Conservation (phyloP, 768 basidiomycete species). For the Amanita pallidorosea region DNA sequence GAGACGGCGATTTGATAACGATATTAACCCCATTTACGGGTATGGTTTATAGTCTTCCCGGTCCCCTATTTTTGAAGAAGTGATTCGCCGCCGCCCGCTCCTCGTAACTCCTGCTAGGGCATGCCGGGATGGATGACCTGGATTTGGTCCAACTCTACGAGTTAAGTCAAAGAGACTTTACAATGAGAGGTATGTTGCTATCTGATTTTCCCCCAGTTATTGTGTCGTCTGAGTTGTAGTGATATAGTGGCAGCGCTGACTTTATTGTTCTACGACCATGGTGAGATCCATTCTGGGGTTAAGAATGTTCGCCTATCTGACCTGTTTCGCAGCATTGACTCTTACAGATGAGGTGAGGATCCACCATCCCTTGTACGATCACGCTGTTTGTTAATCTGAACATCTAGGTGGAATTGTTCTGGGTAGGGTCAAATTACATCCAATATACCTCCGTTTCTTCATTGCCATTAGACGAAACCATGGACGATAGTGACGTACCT, state of each 20-base stretch:
- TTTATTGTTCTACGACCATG: not conserved
- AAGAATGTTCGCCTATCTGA: too few relatives aligned
- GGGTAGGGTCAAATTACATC: not conserved
- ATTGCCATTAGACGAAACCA: not conserved
- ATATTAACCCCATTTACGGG: not conserved
- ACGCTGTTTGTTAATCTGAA: not conserved
- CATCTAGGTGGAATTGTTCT: not conserved
- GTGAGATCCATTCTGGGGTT: not conserved
- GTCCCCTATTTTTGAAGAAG: not conserved
- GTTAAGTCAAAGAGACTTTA: not conserved
- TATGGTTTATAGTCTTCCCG: not conserved
- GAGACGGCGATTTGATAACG: not conserved
- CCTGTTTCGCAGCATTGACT: not conserved
- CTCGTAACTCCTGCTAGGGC: not conserved
- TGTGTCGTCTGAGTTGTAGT: not conserved
- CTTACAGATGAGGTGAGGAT: not conserved
- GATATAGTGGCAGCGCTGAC: not conserved
- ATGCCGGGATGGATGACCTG: not conserved
- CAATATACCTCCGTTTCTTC: not conserved
- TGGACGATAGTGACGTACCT: not conserved
- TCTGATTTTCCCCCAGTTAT: not conserved
- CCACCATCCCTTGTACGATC: too few relatives aligned
- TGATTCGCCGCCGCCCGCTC: not conserved
- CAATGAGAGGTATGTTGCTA: not conserved
- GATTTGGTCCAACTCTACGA: not conserved